Evolutionary conservation across 1,284 basidiomycete genomes (phyloP).

Genomic region (Malassezia nana): DNA sequence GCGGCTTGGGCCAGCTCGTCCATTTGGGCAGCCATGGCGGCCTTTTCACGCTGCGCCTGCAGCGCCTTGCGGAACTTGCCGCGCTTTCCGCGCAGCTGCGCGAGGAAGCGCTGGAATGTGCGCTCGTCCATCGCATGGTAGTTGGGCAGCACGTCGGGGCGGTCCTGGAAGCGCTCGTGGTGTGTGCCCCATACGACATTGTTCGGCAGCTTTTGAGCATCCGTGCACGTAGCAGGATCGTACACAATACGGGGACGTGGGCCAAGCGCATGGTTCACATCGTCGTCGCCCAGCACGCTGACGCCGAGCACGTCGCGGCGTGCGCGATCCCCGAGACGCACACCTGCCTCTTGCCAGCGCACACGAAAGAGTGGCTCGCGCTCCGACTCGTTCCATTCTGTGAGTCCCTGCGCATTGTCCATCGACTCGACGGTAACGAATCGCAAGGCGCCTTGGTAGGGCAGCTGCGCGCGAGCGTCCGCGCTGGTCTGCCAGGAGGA

Average conservation of each 20-base stretch:
- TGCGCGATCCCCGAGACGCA: conserved; percentile 20
- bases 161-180: conserved; percentile 22
- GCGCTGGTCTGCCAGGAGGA: conserved; percentile 29
- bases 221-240: conserved; percentile 8
- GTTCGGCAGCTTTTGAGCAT: background rate
- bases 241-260: conserved; percentile 24
- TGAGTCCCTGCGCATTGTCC: conserved; percentile 34
- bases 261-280: conserved; percentile 13
- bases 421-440: conserved; percentile 29
- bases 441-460: conserved; percentile 27
- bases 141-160: conserved; percentile 31
- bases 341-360: conserved; percentile 33
- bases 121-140: conserved; percentile 31
- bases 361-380: conserved; percentile 33
- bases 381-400: conserved; percentile 34
- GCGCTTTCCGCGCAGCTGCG: conserved; percentile 21
- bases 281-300: conserved; percentile 15
- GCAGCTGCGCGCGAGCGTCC: conserved; percentile 22
- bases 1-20: conserved; percentile 20
- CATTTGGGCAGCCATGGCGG: conserved; percentile 23
- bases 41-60: conserved; percentile 19
- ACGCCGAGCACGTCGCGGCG: conserved; percentile 12
- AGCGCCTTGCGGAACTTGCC: conserved; percentile 21
- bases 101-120: conserved; percentile 30
- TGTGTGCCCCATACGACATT: conserved; percentile 19